Base-by-base conservation (phyloP, 441 rosid genomes). In the Eugenia klotzschiana region DNA sequence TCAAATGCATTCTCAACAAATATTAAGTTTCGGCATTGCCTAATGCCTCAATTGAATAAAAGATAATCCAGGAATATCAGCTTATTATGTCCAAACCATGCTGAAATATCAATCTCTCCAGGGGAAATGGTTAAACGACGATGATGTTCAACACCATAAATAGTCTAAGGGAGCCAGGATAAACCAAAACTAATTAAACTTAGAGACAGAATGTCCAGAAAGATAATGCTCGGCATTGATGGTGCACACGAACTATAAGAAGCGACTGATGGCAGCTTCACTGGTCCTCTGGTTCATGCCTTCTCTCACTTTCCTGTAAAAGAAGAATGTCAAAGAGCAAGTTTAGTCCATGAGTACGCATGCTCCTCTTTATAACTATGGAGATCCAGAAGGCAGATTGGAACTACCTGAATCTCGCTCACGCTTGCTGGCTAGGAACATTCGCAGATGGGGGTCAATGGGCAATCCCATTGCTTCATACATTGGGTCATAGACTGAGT, bases 401-500 rank as follows among this genome's bases (percentile, higher is more conserved):
- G 77, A 37, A 20, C 25, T 69, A 69, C 77, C 77, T 20, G 77
- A 69, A 69, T 69, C 77, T 8, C 14, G 77, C 8, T 22, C 60
- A 7, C 22, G 55, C 81, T 74, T 56, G 4, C 82, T 85, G 27
- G 88, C 81, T 53, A 77, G 60, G 79, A 88, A 88, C 81, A 87
- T 60, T 83, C 90, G 37, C 73, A 88, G 51, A 84, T 88, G 90
- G 46, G 89, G 90, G 58, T 88, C 89, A 77, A 87, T 74, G 25
- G 90, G 90, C 13, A 88, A 58, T 2, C 90, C 90, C 79, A 85
- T 81, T 26, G 88, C 73, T 87, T 87, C 89, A 64, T 87, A 88
- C 80, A 82, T 79, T 29, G 89, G 89, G 79, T 88, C 87, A 43
- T 85, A 89, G 8, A 84, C 43, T 23, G 73, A 25, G 69, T 84